Base-by-base conservation (phyloP, 371 early-diverging fungal species). In the Mortierella polycephala region DNA sequence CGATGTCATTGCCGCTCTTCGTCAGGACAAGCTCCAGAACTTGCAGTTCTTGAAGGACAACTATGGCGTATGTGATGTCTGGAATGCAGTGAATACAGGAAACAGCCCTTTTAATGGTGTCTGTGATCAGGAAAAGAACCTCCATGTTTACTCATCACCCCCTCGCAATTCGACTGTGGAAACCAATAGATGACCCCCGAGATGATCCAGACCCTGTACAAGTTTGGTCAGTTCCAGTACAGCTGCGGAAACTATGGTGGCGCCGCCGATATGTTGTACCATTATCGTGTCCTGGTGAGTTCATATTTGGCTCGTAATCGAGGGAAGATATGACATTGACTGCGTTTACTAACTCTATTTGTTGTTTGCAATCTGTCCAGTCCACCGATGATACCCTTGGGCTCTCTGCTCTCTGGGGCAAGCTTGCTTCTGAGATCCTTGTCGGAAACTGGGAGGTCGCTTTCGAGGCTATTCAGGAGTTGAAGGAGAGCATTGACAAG, bases 361-460 rank as follows among this genome's bases (percentile, higher is more conserved):
- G 55, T 40, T 42, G 30, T 61, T 50, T 20, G 51, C 23, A 7
- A 12, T 60, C 14, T 57, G 13, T 51, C 18, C 80, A 90, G 94
- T 94, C 96, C 14, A 93, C 94, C 21, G 95, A 97, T 82, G 74
- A 86, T 57, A 93, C 94, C 68, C 86, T 87, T 45, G 91, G 91
- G 72, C 84, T 93, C 55, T 91, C 90, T 65, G 96, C 98, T 44
- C 84, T 94, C 69, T 98, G 98, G 98, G 98, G 98, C 64, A 98
- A 96, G 83, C 89, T 98, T 69, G 96, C 96, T 30, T 91, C 95
- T n/a, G 98, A 98, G 71, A 98, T 98, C 69, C 86, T 96, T 72
- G 87, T 91, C 37, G 93, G 93, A 75, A 96, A 96, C 90, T 96
- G 96, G 96, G 96, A 95, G 51, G 89, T 85, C 55, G 97, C 97